Evolutionary conservation across 495 filamentous ascomycete species (phyloP), one percentile per base, ranked within the genome.

Genomic region (Melanomma pulvis-pyrius): DNA sequence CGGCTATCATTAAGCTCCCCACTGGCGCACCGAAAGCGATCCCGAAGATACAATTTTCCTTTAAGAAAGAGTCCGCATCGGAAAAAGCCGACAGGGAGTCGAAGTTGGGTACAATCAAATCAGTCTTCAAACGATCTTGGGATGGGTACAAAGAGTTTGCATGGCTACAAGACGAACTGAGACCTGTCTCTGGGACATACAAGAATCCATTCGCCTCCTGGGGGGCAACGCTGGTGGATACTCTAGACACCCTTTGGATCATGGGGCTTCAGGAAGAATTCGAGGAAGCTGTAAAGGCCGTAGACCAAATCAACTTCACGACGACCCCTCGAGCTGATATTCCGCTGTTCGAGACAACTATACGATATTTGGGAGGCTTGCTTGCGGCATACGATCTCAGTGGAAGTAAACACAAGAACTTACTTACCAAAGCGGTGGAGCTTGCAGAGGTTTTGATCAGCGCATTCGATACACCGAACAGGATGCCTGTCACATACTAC

Each of bases 161-260:
- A 21, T 80, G 73, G 73, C 55, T 73, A 32, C 58, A 73, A n/a
- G 79, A 81, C 49, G 79, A 81, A 63, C 64, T 81, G 5, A 57
- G 55, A 26, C 79, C 79, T n/a, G 68, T 79, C 1, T 76, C 75
- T 9, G 79, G 77, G 11, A 61, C 61, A 12, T 63, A 54, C 46
- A 79, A 79, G 52, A 81, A 98, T 71, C 90, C 93, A 0, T 98
- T 98, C 72, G 92, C 88, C 74, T 91, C 91, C 24, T 98, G 94
- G 94, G 94, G 90, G 22, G 94, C 94, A 3, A 97, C 94, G 1
- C 74, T 98, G 63, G 92, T 98, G 4, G 94, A 98, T 79, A 77
- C 88, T n/a, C 79, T 98, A 39, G 94, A 98, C 75, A 96, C 93
- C 0, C 79, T 98, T 17, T 98, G 92, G 92, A 94, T 98, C 62